A percentile compares a stretch with the other conserved stretches of the same genome.
These are phyloP conservation scores for Acidomyces sp. DNA, from an alignment of 495 filamentous ascomycete genomes.

Conservation along the genomic window DNA sequence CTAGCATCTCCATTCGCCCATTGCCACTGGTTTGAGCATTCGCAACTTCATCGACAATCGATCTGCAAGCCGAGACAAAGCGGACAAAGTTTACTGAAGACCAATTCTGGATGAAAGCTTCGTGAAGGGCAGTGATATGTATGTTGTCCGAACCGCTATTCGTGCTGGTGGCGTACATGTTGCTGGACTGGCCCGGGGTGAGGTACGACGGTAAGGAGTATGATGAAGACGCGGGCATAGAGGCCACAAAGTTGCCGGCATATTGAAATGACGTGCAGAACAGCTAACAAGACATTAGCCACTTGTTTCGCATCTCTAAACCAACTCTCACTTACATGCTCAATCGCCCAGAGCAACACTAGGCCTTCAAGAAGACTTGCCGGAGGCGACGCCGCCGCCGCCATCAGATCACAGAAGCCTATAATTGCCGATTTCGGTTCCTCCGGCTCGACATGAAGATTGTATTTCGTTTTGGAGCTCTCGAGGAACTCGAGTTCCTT, in stretches of 20 bases:
- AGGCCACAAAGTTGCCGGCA: slow-evolving; percentile 24
- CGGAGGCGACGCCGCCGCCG: slow-evolving; percentile 35
- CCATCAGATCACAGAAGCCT: slow-evolving; percentile 43
- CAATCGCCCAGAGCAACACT: slow-evolving; percentile 61
- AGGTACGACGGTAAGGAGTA: slow-evolving; percentile 18
- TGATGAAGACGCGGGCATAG: slow-evolving; percentile 5
- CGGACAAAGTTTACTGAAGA: slow-evolving; percentile 30
- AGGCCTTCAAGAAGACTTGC: slow-evolving; percentile 48
- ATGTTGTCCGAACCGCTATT: slow-evolving; percentile 12
- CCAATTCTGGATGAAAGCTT: slow-evolving; percentile 34
- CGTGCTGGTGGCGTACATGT: slow-evolving; percentile 21
- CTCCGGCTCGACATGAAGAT: slow-evolving; percentile 37
- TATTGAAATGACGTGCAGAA: slow-evolving; percentile 31
- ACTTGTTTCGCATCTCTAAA: background rate
- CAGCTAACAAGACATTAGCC: slow-evolving; percentile 18
- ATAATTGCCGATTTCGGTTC: slow-evolving; percentile 35
- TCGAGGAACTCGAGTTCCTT: slow-evolving; percentile 59
- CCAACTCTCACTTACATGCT: slow-evolving; percentile 32
- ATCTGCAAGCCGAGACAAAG: slow-evolving; percentile 30
- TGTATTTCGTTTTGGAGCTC: slow-evolving; percentile 47
- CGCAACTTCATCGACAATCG: slow-evolving; percentile 32
- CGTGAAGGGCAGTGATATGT: slow-evolving; percentile 30
- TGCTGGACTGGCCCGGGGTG: slow-evolving; percentile 12
- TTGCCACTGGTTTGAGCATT: slow-evolving; percentile 25
- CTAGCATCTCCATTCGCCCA: slow-evolving; percentile 28